Evolutionary conservation across 352 stramenopile genomes (phyloP).

Genomic region (Albugo candida): DNA sequence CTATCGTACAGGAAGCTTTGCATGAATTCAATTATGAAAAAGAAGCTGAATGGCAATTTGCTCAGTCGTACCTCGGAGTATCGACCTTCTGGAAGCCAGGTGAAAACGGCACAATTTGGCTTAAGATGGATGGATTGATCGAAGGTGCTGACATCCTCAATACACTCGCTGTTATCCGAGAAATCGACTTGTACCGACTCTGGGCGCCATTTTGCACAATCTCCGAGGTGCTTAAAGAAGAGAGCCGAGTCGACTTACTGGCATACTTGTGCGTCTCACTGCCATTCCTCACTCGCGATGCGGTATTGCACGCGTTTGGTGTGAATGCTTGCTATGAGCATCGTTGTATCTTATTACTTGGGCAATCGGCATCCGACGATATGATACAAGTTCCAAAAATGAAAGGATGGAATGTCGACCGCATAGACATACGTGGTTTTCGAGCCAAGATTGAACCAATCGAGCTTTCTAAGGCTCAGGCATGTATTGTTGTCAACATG

Average conservation of each 20-base stretch:
- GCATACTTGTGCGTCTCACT: slow-evolving; percentile 54
- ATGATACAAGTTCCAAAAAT: slow-evolving; percentile 28
- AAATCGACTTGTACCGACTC: slow-evolving; percentile 52
- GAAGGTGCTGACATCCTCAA: slow-evolving; percentile 74
- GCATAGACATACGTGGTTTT: slow-evolving; percentile 53
- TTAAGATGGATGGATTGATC: slow-evolving; percentile 58
- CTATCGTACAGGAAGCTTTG: slow-evolving; percentile 24
- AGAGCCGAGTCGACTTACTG: slow-evolving; percentile 29
- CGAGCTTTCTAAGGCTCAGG: slow-evolving; percentile 33
- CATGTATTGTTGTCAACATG: slow-evolving; percentile 61
- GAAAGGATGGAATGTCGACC: slow-evolving; percentile 45
- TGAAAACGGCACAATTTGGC: slow-evolving; percentile 47
- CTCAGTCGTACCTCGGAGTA: slow-evolving; percentile 50
- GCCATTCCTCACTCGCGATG: slow-evolving; percentile 47
- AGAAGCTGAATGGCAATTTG: slow-evolving; percentile 52
- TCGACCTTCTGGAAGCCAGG: slow-evolving; percentile 66
- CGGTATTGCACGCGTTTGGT: slow-evolving; percentile 41
- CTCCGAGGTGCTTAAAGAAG: slow-evolving; percentile 32
- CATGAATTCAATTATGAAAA: slow-evolving; percentile 39
- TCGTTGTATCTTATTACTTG: slow-evolving; percentile 41
- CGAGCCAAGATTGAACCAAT: slow-evolving; percentile 56
- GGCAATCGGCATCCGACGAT: slow-evolving; percentile 18
- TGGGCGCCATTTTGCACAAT: slow-evolving; percentile 65
- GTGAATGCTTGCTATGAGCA: slow-evolving; percentile 71
- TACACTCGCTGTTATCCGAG: slow-evolving; percentile 52